phyloP scores from a whole-genome alignment of 768 basidiomycete species.

The Naganishia antarctica region DNA sequence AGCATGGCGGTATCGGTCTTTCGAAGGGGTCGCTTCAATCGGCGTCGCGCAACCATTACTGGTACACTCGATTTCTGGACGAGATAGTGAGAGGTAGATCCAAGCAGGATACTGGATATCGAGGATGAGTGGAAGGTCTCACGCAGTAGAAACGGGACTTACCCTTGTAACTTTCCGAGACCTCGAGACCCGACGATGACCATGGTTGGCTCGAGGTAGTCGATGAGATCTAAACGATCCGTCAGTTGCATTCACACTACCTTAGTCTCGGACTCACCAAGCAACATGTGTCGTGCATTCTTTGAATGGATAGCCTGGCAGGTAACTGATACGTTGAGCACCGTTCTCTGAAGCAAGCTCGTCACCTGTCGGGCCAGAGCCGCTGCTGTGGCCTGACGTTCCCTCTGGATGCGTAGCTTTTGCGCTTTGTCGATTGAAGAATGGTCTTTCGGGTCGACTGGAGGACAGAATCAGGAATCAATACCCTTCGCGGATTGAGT shows the following conservation, averaged over 20 bases:
- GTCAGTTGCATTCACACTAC: background rate
- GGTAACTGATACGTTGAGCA: slow-evolving; percentile 73
- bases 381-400: slow-evolving; percentile 86
- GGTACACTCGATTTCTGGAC: slow-evolving; percentile 83
- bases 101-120: slow-evolving; percentile 71
- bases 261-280: slow-evolving; percentile 56
- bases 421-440: slow-evolving; percentile 59
- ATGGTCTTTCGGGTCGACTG: slow-evolving; percentile 61
- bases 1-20: slow-evolving; percentile 56
- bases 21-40: slow-evolving; percentile 75
- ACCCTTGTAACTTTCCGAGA: slow-evolving; percentile 81
- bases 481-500: background rate
- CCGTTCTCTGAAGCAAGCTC: slow-evolving; percentile 81
- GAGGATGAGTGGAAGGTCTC: background rate
- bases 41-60: slow-evolving; percentile 90
- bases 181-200: slow-evolving; percentile 94
- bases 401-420: slow-evolving; percentile 84
- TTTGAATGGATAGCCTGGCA: slow-evolving; percentile 99
- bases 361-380: slow-evolving; percentile 86
- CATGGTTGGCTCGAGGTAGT: slow-evolving; percentile 81
- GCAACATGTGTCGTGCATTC: slow-evolving; percentile 80
- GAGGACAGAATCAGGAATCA: slow-evolving; percentile 58
- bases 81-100: slow-evolving; percentile 85
- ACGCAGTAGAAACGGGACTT: slow-evolving; percentile 32
- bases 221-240: slow-evolving; percentile 61